phyloP scores from a whole-genome alignment of 352 stramenopile species.

The Phytophthora meadii region DNA sequence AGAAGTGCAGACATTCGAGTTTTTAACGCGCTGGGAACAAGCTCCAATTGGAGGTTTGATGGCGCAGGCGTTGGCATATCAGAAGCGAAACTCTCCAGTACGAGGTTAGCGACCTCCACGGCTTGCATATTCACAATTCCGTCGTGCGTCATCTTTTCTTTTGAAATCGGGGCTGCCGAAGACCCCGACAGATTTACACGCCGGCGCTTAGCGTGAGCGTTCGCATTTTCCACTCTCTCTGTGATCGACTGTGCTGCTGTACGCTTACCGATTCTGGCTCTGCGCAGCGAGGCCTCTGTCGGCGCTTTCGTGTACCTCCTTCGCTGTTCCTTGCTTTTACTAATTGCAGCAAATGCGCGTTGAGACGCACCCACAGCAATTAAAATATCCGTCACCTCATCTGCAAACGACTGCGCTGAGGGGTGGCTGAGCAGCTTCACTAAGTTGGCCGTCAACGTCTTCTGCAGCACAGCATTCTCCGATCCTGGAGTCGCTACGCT shows the following conservation, averaged over 20 bases:
- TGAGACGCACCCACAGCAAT: slow-evolving; percentile 76
- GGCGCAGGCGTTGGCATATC: slow-evolving; percentile 61
- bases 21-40: slow-evolving; percentile 81
- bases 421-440: slow-evolving; percentile 77
- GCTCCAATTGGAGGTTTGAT: slow-evolving; percentile 62
- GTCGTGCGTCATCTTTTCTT: slow-evolving; percentile 65
- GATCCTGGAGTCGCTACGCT: slow-evolving; percentile 24
- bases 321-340: slow-evolving; percentile 80
- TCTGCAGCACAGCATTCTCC: slow-evolving; percentile 55
- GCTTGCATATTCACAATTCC: slow-evolving; percentile 81
- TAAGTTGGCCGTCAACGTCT: slow-evolving; percentile 72
- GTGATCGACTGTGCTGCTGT: slow-evolving; percentile 65
- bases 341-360: slow-evolving; percentile 79
- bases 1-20: slow-evolving; percentile 65
- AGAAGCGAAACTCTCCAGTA: slow-evolving; percentile 69
- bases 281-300: slow-evolving; percentile 69
- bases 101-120: slow-evolving; percentile 72
- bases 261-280: slow-evolving; percentile 72
- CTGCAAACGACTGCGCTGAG: slow-evolving; percentile 56
- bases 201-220: slow-evolving; percentile 56
- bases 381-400: slow-evolving; percentile 79
- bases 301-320: slow-evolving; percentile 78
- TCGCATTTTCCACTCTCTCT: slow-evolving; percentile 69
- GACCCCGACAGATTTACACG: slow-evolving; percentile 41
- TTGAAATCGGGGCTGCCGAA: slow-evolving; percentile 24